Base-by-base conservation (phyloP, 345 rosid species). In the Melastoma malabathricum region DNA sequence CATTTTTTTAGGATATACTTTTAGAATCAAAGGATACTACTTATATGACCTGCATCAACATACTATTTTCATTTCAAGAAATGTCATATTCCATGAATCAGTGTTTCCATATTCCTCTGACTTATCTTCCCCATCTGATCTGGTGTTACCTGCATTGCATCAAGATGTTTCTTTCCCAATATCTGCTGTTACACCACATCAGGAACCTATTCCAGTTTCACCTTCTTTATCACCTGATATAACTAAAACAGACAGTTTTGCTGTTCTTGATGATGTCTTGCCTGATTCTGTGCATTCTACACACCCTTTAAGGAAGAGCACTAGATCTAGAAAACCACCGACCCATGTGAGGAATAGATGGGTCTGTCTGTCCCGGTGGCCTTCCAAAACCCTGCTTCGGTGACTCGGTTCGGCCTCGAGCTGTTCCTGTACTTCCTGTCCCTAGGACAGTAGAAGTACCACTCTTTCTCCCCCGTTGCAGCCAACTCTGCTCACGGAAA, bases 321-420 rank as follows among this genome's bases (percentile, higher is more conserved):
- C n/a, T n/a, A n/a, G n/a, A n/a, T n/a, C n/a, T n/a, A n/a, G n/a
- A n/a, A n/a, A n/a, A n/a, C n/a, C n/a, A n/a, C n/a, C n/a, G 41
- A 72, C 12, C 89, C 97, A 46, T 89, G 80, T 0, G 95, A 85
- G 0, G 93, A 80, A 65, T 89, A 89, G 50, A 89, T 89, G 5
- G 97, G 97, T 27, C 97, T 61, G 70, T 89, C 97, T 0, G 97
- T 89, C 57, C 97, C 97, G 0, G 97, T 89, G 9, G 97, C 97
- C 66, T 89, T 89, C 97, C 97, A 89, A 23, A 89, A 85, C 19
- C 97, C 97, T 1, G 87, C 93, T 59, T 80, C 85, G 0, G 97
- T 89, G 2, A 89, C 95, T 50, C 97, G 71, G 64, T 89, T 85
- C 0, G 97, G 97, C 68, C 97, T 70, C 2, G 85, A 72, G 56